A percentile compares a stretch with the other conserved stretches of the same genome.
Evolutionary conservation across 2,329 filamentous ascomycete genomes (phyloP).

Genomic region (Arthrinium puccinioides): DNA sequence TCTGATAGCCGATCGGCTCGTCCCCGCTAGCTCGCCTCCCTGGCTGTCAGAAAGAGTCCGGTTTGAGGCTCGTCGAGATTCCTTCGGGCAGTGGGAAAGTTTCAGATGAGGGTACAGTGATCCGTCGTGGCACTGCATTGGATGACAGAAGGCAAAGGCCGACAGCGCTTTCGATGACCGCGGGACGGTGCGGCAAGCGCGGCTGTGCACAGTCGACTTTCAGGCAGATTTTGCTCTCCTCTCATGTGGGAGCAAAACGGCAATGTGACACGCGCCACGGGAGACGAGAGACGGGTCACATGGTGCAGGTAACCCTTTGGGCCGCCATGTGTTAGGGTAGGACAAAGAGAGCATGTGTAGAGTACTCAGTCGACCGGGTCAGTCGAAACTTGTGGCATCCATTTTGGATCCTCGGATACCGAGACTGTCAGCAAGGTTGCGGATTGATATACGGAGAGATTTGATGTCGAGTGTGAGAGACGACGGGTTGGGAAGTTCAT

Average conservation of each 20-base stretch:
- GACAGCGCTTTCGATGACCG: conserved; percentile 10
- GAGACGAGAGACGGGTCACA: conserved; percentile 16
- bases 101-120: conserved; percentile 24
- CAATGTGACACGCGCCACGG: conserved; percentile 21
- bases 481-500: no score
- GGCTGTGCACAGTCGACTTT: conserved; percentile 28
- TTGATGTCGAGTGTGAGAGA: no score
- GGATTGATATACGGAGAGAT: no score
- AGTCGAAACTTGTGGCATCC: no score
- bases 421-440: no score
- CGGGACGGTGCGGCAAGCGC: conserved; percentile 19
- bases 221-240: conserved; percentile 24
- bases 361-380: no score
- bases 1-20: conserved; percentile 13
- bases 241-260: conserved; percentile 18
- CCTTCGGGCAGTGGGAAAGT: conserved; percentile 15
- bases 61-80: conserved; percentile 13
- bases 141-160: conserved; percentile 19
- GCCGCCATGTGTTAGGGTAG: conserved; percentile 23
- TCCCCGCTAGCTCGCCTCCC: conserved; percentile 12
- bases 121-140: conserved; percentile 23
- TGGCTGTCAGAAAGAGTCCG: conserved; percentile 12
- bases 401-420: no score
- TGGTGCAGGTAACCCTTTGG: conserved; percentile 5
- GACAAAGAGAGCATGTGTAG: conserved; percentile 11